These are phyloP conservation scores for Sphagnum tenellum DNA, from an alignment of 225 moss, liverwort and hornwort species.

Conservation along the genomic window DNA sequence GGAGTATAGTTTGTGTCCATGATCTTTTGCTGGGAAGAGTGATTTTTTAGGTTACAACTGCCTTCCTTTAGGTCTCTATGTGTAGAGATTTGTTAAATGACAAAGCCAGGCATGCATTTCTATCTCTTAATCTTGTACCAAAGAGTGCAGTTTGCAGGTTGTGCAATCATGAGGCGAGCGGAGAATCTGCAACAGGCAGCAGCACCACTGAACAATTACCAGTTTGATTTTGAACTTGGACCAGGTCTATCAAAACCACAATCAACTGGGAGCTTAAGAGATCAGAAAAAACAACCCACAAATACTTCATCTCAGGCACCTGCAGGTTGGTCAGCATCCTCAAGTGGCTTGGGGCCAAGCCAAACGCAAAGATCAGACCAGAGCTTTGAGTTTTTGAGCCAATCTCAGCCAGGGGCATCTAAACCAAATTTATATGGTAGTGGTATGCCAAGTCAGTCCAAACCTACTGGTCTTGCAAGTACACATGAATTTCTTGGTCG, in stretches of 20 bases:
- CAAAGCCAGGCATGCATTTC: too few species aligned
- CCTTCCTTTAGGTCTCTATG: too few species aligned
- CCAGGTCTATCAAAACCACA: conserved; percentile 61
- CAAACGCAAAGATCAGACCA: conserved; percentile 18
- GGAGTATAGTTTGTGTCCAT: too few species aligned
- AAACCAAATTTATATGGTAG: conserved; percentile 16
- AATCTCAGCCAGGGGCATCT: conserved; percentile 29
- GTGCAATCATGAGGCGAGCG: conserved; percentile 62
- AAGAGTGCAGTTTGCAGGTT: background rate
- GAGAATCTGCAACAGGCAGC: conserved; percentile 72
- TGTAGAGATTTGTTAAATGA: too few species aligned
- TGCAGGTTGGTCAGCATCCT: conserved; percentile 64
- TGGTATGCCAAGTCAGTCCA: too few species aligned
- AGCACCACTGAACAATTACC: conserved; percentile 71
- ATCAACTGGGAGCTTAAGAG: conserved; percentile 72
- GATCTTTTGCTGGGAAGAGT: too few species aligned
- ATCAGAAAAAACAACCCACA: conserved; percentile 60
- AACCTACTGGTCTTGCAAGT: conserved; percentile 14
- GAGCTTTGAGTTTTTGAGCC: conserved; percentile 31
- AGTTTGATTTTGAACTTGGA: conserved; percentile 85
- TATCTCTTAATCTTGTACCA: too few species aligned
- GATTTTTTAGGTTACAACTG: too few species aligned
- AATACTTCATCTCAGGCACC: conserved; percentile 32
- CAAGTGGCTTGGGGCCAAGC: conserved; percentile 31
- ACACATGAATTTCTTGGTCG: conserved; percentile 42